These are phyloP conservation scores for Rubroboletus pulcherrimus DNA, from an alignment of 768 basidiomycete genomes.

Conservation along the genomic window DNA sequence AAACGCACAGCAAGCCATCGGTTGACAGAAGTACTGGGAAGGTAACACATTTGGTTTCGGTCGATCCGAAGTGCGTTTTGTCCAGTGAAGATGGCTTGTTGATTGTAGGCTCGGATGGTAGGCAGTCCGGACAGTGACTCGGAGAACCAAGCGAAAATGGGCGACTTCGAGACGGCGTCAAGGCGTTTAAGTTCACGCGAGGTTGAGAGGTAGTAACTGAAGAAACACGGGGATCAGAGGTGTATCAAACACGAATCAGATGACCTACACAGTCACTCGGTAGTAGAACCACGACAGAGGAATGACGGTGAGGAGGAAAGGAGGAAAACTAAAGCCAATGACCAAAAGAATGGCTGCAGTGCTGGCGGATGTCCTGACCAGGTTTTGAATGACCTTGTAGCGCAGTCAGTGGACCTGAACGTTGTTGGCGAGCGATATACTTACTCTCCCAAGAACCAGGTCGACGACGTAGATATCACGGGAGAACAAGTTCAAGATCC, in stretches of 20 bases:
- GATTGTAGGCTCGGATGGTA: conserved; percentile 79
- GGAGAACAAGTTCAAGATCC: conserved; percentile 88
- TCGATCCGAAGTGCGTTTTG: conserved; percentile 76
- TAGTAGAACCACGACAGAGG: conserved; percentile 80
- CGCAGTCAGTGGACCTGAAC: not conserved
- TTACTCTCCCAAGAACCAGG: conserved; percentile 67
- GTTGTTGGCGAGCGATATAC: not conserved
- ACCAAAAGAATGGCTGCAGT: conserved; percentile 64
- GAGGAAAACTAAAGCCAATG: conserved; percentile 78
- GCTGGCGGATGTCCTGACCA: conserved; percentile 61
- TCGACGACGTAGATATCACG: conserved; percentile 87
- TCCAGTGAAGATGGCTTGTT: conserved; percentile 62
- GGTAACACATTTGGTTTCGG: conserved; percentile 77
- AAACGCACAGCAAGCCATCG: conserved; percentile 83
- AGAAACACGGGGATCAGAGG: not conserved
- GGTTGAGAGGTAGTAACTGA: conserved; percentile 82
- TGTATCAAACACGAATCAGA: not conserved
- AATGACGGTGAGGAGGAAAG: conserved; percentile 69
- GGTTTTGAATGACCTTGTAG: conserved; percentile 54
- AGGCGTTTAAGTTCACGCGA: conserved; percentile 86
- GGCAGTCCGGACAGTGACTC: conserved; percentile 73
- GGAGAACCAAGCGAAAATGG: conserved; percentile 88
- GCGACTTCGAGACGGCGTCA: conserved; percentile 84
- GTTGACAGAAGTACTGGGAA: conserved; percentile 70
- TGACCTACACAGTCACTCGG: conserved; percentile 69